Evolutionary conservation across 176 grass and related monocot species (phyloP).

Genomic region (Oryza longistaminata): DNA sequence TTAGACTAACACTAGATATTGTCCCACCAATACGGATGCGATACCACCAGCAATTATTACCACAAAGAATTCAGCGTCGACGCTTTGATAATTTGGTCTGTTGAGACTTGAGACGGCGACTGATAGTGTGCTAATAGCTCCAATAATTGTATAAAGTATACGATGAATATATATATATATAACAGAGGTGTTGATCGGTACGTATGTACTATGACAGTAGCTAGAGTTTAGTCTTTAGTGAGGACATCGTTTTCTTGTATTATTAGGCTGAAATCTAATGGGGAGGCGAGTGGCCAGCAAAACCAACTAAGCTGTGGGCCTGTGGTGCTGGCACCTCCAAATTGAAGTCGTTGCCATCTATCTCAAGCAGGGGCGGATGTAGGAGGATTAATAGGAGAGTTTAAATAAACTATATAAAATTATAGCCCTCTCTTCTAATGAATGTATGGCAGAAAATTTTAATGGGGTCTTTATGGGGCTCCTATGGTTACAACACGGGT

Average conservation of each 20-base stretch:
- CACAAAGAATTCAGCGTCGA: neutral
- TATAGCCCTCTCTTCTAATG: too few relatives aligned
- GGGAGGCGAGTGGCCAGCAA: too few relatives aligned
- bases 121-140: neutral
- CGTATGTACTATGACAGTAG: neutral
- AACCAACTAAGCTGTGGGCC: too few relatives aligned
- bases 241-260: neutral
- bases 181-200: neutral
- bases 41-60: neutral
- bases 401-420: too few relatives aligned
- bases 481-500: too few relatives aligned
- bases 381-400: too few relatives aligned
- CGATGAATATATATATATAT: neutral
- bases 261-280: neutral
- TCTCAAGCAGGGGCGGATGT: too few relatives aligned
- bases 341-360: too few relatives aligned
- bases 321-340: too few relatives aligned
- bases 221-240: neutral
- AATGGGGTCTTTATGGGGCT: too few relatives aligned
- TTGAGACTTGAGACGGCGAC: neutral
- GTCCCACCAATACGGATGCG: neutral
- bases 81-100: neutral
- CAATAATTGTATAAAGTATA: neutral
- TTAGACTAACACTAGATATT: neutral
- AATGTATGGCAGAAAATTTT: too few relatives aligned